phyloP scores from a whole-genome alignment of 345 rosid genomes.

The rapeseed (Brassica napus) region DNA sequence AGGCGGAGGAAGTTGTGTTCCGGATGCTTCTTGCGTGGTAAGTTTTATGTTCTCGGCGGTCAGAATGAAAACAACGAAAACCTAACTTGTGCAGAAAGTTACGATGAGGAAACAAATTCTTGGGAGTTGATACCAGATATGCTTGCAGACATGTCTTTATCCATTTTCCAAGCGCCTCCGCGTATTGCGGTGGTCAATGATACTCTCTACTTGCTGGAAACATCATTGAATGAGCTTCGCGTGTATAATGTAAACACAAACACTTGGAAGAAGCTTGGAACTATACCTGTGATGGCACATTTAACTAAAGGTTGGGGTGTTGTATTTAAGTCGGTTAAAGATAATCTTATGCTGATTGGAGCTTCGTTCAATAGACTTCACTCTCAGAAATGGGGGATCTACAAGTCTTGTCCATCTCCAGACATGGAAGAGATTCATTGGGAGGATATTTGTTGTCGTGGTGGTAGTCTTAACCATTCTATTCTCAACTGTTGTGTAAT shows the following conservation, averaged over 20 bases:
- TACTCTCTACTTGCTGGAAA: conserved; percentile 60
- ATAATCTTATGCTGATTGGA: conserved; percentile 68
- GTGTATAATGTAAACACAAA: conserved; percentile 50
- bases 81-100: conserved; percentile 37
- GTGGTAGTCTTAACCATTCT: neutral
- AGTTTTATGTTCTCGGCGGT: conserved; percentile 70
- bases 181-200: conserved; percentile 61
- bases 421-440: conserved; percentile 41
- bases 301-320: conserved; percentile 65
- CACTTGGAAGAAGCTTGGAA: conserved; percentile 61
- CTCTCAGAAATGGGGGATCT: conserved; percentile 48
- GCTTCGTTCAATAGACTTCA: conserved; percentile 41
- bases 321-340: conserved; percentile 33
- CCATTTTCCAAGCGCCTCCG: conserved; percentile 55
- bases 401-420: conserved; percentile 54
- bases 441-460: neutral
- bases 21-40: conserved; percentile 59
- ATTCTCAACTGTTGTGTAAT: conserved; percentile 1
- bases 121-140: conserved; percentile 61
- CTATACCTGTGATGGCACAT: conserved; percentile 61
- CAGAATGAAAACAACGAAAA: conserved; percentile 41
- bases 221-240: conserved; percentile 51
- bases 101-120: conserved; percentile 40
- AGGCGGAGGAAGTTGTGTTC: conserved; percentile 53
- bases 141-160: conserved; percentile 43